Percentiles rank a stretch among this genome's conserved stretches.
phyloP scores from a whole-genome alignment of 225 moss, liverwort and hornwort species.

The Asterella californica region DNA sequence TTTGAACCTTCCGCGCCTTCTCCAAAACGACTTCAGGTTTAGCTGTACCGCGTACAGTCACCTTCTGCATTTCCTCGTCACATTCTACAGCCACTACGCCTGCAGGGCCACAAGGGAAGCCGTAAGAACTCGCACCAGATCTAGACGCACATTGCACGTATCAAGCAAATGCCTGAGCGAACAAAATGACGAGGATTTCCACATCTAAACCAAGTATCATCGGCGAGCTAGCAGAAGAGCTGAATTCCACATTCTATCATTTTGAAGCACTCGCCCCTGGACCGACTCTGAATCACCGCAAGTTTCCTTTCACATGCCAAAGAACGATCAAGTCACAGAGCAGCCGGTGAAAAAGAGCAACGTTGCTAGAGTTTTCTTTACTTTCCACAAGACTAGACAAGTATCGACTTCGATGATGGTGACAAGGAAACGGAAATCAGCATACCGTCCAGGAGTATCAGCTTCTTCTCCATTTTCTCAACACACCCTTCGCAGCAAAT shows the following conservation, averaged over 20 bases:
- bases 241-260: background rate
- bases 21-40: conserved; percentile 2
- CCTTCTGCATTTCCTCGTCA: conserved; percentile 4
- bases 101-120: no score
- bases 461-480: conserved; percentile 20
- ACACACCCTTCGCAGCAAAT: conserved; percentile 33
- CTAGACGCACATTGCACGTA: background rate
- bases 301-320: no score
- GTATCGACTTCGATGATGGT: no score
- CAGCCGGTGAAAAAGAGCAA: no score
- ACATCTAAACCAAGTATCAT: background rate
- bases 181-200: background rate
- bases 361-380: no score
- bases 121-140: background rate
- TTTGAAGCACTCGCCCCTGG: background rate
- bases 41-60: background rate
- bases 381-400: no score
- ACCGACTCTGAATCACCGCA: no score
- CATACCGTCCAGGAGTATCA: conserved; percentile 22
- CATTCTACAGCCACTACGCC: conserved; percentile 7
- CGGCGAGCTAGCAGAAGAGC: no score
- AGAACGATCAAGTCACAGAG: no score
- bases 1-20: conserved; percentile 1
- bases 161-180: background rate
- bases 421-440: background rate